phyloP scores from a whole-genome alignment of 129 eudicot species.

The Helianthus tuberosus region DNA sequence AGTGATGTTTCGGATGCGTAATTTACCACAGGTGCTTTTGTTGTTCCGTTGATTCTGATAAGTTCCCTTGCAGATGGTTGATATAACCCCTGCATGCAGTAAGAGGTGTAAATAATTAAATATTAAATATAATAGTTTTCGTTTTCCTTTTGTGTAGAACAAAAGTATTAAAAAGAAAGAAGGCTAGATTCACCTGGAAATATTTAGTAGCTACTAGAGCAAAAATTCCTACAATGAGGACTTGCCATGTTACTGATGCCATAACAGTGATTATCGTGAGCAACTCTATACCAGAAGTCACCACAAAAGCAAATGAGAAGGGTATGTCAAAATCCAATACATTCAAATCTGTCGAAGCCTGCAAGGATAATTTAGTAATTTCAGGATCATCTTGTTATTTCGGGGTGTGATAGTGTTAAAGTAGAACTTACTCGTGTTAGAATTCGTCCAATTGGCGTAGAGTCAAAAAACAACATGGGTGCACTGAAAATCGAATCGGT shows the following conservation, averaged over 20 bases:
- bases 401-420: no score
- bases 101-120: no score
- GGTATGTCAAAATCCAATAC: conserved; percentile 70
- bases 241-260: conserved; percentile 91
- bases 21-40: conserved; percentile 89
- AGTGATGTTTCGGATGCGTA: conserved; percentile 80
- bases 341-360: conserved; percentile 74
- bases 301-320: conserved; percentile 29
- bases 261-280: conserved; percentile 48
- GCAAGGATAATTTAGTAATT: conserved; percentile 6
- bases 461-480: conserved; percentile 79
- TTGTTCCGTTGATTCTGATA: conserved; percentile 81
- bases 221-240: conserved; percentile 63
- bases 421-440: conserved; percentile 57
- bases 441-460: conserved; percentile 77
- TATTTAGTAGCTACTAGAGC: conserved; percentile 53
- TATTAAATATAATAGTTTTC: no score
- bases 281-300: conserved; percentile 44
- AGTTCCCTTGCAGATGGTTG: conserved; percentile 78
- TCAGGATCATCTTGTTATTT: no score
- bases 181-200: conserved; percentile 46
- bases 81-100: conserved; percentile 50
- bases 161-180: background rate
- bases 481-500: conserved; percentile 52
- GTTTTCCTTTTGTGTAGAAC: no score